These are phyloP conservation scores for Phellinidium pouzarii DNA, from an alignment of 1,284 basidiomycete genomes.

Conservation along the genomic window DNA sequence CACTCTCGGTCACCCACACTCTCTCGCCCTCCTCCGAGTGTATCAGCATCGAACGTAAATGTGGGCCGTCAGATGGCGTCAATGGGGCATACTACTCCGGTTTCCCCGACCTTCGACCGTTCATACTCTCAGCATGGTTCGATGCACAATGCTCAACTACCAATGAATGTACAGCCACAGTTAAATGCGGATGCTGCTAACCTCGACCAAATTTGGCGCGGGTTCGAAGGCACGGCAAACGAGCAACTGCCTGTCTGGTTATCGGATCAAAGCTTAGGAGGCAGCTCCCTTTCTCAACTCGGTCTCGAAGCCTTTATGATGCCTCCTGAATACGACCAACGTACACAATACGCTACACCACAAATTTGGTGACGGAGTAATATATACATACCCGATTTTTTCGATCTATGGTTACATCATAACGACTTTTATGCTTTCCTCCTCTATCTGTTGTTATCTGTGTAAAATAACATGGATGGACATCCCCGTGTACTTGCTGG, in stretches of 20 bases:
- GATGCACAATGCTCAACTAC: constrained; percentile 29
- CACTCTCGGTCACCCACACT: constrained; percentile 53
- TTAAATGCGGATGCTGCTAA: constrained; percentile 38
- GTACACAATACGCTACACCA: constrained; percentile 33
- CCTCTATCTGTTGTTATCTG: not conserved
- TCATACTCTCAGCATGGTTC: constrained; percentile 43
- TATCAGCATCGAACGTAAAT: constrained; percentile 10
- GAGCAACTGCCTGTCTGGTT: constrained; percentile 79
- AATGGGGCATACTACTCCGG: constrained; percentile 24
- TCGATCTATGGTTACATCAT: not conserved
- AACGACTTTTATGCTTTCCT: constrained; percentile 3
- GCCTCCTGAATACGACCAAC: constrained; percentile 63
- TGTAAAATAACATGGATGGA: not conserved
- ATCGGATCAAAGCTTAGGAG: constrained; percentile 64
- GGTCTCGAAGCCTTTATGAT: constrained; percentile 80
- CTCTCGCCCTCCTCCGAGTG: constrained; percentile 28
- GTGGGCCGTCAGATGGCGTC: constrained; percentile 34
- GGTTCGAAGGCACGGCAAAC: constrained; percentile 59
- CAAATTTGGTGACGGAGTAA: constrained; percentile 56
- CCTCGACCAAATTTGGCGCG: constrained; percentile 69
- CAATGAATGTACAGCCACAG: constrained; percentile 27
- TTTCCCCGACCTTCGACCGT: constrained; percentile 31
- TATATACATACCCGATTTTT: not conserved
- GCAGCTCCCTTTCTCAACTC: constrained; percentile 64
- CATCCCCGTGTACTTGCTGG: not conserved